phyloP scores from a whole-genome alignment of 2,329 filamentous ascomycete genomes.

The Neocatenulostroma microsporum region DNA sequence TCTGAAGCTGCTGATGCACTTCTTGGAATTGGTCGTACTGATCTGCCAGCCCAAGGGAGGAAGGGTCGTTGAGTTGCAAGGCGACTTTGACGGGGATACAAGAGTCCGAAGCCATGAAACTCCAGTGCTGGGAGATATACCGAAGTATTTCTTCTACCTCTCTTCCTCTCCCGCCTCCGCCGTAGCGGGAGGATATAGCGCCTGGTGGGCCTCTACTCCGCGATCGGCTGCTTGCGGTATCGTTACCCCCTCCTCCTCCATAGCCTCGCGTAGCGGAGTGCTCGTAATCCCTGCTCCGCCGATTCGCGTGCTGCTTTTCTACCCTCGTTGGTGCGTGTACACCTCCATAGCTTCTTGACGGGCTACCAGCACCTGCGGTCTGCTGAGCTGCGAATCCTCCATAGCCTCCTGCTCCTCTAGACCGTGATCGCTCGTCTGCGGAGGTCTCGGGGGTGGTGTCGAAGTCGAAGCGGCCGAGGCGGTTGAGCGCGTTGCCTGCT shows the following conservation, averaged over 20 bases:
- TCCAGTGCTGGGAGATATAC: conserved; percentile 83
- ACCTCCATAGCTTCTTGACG: too few relatives aligned
- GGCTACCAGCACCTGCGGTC: too few relatives aligned
- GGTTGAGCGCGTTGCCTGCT: conserved; percentile 28
- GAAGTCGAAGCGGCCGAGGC: conserved; percentile 29
- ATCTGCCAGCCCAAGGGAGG: conserved; percentile 83
- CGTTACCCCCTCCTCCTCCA: too few relatives aligned
- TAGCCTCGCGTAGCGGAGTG: too few relatives aligned
- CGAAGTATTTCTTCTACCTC: conserved; percentile 55
- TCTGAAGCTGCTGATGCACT: conserved; percentile 82
- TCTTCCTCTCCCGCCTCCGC: conserved; percentile 25
- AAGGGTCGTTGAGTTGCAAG: conserved; percentile 88
- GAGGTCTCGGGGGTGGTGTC: conserved; percentile 30
- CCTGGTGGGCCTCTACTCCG: conserved; percentile 17
- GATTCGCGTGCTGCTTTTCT: conserved; percentile 35
- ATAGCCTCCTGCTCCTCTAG: conserved; percentile 34
- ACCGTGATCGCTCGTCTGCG: conserved; percentile 29
- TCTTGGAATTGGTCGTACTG: conserved; percentile 78
- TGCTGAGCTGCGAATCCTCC: conserved; percentile 26
- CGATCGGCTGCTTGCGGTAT: neutral
- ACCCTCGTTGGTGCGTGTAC: conserved; percentile 31
- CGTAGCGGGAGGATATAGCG: neutral
- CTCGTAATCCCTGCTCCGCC: conserved; percentile 35
- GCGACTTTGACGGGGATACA: conserved; percentile 91
- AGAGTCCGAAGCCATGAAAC: conserved; percentile 78